Percentiles rank a stretch among this genome's conserved stretches.
Evolutionary conservation across 2,329 filamentous ascomycete species (phyloP).

Genomic region (Fusarium avenaceum): DNA sequence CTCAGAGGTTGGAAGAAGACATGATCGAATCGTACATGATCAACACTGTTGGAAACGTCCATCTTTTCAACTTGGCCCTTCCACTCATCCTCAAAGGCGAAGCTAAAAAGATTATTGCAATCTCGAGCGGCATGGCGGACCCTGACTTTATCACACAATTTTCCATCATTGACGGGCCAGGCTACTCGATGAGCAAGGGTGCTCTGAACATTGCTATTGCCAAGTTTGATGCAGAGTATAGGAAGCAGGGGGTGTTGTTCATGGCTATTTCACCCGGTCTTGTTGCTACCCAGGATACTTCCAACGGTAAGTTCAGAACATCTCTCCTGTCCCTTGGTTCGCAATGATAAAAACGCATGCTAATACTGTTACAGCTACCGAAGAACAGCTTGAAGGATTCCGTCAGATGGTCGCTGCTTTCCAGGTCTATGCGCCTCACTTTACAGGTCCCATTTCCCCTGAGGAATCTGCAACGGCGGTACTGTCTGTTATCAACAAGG

Average conservation of each 20-base stretch:
- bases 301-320: slow-evolving; percentile 39
- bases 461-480: slow-evolving; percentile 54
- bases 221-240: slow-evolving; percentile 66
- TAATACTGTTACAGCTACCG: slow-evolving; percentile 34
- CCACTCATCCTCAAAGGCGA: slow-evolving; percentile 65
- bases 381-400: slow-evolving; percentile 47
- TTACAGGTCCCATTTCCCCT: slow-evolving; percentile 52
- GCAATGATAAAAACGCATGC: rapidly evolving
- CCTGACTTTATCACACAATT: slow-evolving; percentile 56
- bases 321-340: rapidly evolving
- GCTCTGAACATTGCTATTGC: slow-evolving; percentile 66
- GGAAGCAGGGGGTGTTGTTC: slow-evolving; percentile 65
- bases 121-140: slow-evolving; percentile 65
- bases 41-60: slow-evolving; percentile 67
- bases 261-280: slow-evolving; percentile 65
- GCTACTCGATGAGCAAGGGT: slow-evolving; percentile 65
- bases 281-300: slow-evolving; percentile 58
- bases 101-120: slow-evolving; percentile 67
- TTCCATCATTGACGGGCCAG: slow-evolving; percentile 52
- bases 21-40: slow-evolving; percentile 52
- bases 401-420: slow-evolving; percentile 50
- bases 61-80: slow-evolving; percentile 66
- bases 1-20: slow-evolving; percentile 32
- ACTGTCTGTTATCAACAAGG: slow-evolving; percentile 52
- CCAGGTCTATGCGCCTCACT: slow-evolving; percentile 56